These are phyloP conservation scores for Helianthus tuberosus DNA, from an alignment of 129 eudicot genomes.

Conservation along the genomic window DNA sequence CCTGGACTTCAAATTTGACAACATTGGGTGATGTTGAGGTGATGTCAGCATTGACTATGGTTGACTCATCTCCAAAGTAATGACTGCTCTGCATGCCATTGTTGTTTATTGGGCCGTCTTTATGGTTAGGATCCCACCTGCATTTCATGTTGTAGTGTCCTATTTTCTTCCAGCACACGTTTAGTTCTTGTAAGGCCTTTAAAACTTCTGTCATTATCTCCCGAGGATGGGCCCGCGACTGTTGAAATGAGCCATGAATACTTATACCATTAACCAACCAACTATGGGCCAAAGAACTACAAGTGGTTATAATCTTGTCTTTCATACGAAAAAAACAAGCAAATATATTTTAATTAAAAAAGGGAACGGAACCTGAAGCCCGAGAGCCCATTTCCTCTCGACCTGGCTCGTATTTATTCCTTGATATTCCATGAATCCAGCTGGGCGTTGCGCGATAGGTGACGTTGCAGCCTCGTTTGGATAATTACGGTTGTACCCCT, in stretches of 20 bases:
- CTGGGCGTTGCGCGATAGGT: slow-evolving; percentile 45
- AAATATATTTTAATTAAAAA: neutral
- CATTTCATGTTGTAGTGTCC: slow-evolving; percentile 98
- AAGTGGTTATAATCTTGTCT: slow-evolving; percentile 1
- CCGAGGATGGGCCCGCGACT: slow-evolving; percentile 98
- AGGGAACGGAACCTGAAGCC: slow-evolving; percentile 64
- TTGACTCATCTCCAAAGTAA: slow-evolving; percentile 77
- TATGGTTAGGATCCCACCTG: slow-evolving; percentile 70
- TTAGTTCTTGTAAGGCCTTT: slow-evolving; percentile 91
- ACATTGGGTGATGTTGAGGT: slow-evolving; percentile 53
- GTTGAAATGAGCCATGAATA: slow-evolving; percentile 18
- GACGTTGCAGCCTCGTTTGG: slow-evolving; percentile 46
- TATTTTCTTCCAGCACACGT: slow-evolving; percentile 93
- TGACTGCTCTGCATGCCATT: slow-evolving; percentile 46
- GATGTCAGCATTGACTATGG: slow-evolving; percentile 67
- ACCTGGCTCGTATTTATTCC: slow-evolving; percentile 57
- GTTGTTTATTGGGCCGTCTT: slow-evolving; percentile 49
- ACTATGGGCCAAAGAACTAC: neutral
- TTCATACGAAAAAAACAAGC: neutral
- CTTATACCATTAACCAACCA: slow-evolving; percentile 9
- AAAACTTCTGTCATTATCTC: slow-evolving; percentile 93
- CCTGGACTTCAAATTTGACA: slow-evolving; percentile 97
- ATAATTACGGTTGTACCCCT: slow-evolving; percentile 43
- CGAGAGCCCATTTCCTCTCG: slow-evolving; percentile 98
- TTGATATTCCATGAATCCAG: slow-evolving; percentile 65